These are phyloP conservation scores for Coniochaeta pulveracea DNA, from an alignment of 2,329 filamentous ascomycete genomes.

Conservation along the genomic window DNA sequence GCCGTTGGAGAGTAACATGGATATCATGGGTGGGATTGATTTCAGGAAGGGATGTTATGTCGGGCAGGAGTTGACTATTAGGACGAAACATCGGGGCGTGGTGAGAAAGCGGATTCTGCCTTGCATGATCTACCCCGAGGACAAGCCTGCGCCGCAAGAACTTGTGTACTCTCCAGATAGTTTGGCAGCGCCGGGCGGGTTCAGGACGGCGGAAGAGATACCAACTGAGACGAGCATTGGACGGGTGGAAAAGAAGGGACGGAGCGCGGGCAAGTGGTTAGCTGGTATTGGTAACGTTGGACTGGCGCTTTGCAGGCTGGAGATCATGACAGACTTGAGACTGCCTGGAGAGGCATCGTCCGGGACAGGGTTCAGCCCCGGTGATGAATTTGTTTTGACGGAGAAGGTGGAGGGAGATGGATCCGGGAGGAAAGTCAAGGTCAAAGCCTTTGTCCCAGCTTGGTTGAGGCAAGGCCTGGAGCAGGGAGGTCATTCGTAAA, in stretches of 20 bases:
- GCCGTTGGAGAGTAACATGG: constrained; percentile 83
- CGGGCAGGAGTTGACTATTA: constrained; percentile 91
- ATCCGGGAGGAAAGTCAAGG: constrained; percentile 36
- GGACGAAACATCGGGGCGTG: constrained; percentile 88
- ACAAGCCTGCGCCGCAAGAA: constrained; percentile 22
- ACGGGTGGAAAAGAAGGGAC: constrained; percentile 43
- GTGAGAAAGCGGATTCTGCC: constrained; percentile 85
- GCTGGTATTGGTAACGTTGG: constrained; percentile 74
- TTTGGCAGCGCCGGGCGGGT: not conserved
- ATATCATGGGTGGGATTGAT: constrained; percentile 75
- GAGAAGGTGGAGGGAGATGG: constrained; percentile 7
- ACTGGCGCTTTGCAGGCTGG: constrained; percentile 73
- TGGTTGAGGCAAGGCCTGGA: constrained; percentile 48
- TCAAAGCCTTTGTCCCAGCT: constrained; percentile 52
- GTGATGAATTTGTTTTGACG: constrained; percentile 48
- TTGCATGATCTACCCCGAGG: constrained; percentile 52
- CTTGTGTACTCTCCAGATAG: constrained; percentile 34
- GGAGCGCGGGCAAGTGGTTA: constrained; percentile 74
- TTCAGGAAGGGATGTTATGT: constrained; percentile 96
- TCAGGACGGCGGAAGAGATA: constrained; percentile 21
- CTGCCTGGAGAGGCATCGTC: constrained; percentile 58
- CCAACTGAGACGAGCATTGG: constrained; percentile 37
- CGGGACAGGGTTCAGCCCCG: constrained; percentile 48
- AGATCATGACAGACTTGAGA: constrained; percentile 76
- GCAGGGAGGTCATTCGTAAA: no score